These are phyloP conservation scores for Plasmopara viticola DNA, from an alignment of 352 stramenopile species.

Conservation along the genomic window DNA sequence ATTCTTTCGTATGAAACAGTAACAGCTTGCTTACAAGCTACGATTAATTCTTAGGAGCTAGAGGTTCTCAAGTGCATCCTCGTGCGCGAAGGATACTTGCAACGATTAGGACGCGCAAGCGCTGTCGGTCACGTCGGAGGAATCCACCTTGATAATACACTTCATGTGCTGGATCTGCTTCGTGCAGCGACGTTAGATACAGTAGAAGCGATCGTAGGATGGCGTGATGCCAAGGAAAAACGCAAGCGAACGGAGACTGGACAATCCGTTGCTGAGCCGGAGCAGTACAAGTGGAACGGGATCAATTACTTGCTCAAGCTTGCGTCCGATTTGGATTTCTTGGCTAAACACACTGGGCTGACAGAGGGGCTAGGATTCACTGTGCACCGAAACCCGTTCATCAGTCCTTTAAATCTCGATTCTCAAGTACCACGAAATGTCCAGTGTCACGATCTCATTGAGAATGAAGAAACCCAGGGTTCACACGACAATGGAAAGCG, in stretches of 20 bases:
- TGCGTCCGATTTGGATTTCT: conserved; percentile 85
- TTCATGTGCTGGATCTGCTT: conserved; percentile 84
- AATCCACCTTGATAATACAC: conserved; percentile 53
- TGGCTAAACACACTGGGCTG: conserved; percentile 73
- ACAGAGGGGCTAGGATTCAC: conserved; percentile 82
- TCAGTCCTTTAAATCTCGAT: conserved; percentile 79
- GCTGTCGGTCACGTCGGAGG: conserved; percentile 35
- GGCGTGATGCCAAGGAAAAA: conserved; percentile 36
- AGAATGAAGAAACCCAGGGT: conserved; percentile 32
- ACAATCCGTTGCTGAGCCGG: conserved; percentile 10
- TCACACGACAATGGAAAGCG: conserved; percentile 62
- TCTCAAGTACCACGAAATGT: conserved; percentile 13
- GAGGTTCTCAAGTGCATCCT: conserved; percentile 88
- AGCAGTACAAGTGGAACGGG: conserved; percentile 83
- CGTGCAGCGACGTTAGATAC: conserved; percentile 83
- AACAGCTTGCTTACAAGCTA: not conserved
- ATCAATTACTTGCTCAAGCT: conserved; percentile 91
- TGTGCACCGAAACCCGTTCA: conserved; percentile 83
- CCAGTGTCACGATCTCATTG: not conserved
- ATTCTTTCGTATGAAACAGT: not conserved
- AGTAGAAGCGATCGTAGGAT: conserved; percentile 75
- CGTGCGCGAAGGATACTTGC: conserved; percentile 84
- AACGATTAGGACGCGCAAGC: conserved; percentile 55
- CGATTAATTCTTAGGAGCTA: conserved; percentile 45
- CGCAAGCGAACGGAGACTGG: not conserved